Evolutionary conservation across 208 protist genomes (phyloP).

Genomic region (Borovskyia barvae): DNA sequence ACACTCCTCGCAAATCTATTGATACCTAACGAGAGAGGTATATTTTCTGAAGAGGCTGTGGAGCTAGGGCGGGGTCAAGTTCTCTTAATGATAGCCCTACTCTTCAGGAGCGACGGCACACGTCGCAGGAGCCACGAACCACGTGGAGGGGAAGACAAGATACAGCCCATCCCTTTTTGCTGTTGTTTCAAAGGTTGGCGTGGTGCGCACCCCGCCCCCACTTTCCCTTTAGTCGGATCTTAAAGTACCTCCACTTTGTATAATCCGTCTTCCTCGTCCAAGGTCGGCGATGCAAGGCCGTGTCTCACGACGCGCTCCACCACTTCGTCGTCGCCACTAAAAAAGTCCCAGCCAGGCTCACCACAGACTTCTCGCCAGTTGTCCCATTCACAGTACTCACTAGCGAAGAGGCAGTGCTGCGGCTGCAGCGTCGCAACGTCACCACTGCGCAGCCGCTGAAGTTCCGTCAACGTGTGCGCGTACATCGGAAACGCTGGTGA

Average conservation of each 20-base stretch:
- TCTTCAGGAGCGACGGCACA: no score
- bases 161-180: no score
- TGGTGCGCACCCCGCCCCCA: no score
- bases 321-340: conserved; percentile 34
- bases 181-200: no score
- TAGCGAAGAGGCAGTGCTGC: conserved; percentile 39
- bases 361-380: conserved; percentile 63
- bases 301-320: conserved; percentile 40
- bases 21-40: no score
- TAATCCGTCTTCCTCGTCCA: conserved; percentile 2
- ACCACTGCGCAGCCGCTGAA: conserved; percentile 28
- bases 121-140: no score
- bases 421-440: conserved; percentile 44
- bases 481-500: conserved; percentile 51
- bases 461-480: conserved; percentile 57
- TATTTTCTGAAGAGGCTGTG: no score
- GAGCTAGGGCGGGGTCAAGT: no score
- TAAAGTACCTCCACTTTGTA: conserved; percentile 13
- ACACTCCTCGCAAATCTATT: no score
- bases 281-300: not conserved
- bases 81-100: no score
- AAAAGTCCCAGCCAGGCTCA: conserved; percentile 70
- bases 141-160: no score
- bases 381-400: conserved; percentile 72
- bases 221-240: not conserved